Evolutionary conservation across 495 filamentous ascomycete genomes (phyloP).

Genomic region (Trichoderma erinaceum): DNA sequence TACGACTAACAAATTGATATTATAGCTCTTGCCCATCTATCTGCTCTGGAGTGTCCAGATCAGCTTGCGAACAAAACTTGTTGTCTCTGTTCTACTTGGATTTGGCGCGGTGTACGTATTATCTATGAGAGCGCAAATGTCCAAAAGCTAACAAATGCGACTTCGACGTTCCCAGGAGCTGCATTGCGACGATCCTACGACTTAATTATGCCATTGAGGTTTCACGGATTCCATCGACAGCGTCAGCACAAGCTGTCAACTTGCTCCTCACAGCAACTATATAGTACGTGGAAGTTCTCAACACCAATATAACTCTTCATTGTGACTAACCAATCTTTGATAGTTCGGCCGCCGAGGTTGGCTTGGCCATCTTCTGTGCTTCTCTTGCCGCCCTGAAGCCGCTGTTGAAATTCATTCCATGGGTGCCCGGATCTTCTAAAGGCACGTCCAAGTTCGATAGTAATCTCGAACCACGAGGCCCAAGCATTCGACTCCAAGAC

Average conservation of each 20-base stretch:
- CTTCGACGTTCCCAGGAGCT: neutral
- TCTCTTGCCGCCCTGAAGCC: conserved; percentile 20
- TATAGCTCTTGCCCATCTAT: conserved; percentile 21
- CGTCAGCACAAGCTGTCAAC: neutral
- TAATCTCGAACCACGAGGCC: neutral
- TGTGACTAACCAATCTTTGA: neutral
- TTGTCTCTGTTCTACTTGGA: conserved; percentile 22
- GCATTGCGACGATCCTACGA: conserved; percentile 1
- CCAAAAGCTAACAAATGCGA: neutral
- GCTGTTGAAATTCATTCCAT: conserved; percentile 20
- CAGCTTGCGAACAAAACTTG: conserved; percentile 24
- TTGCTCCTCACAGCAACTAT: neutral
- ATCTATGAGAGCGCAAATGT: neutral
- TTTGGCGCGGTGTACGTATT: conserved; percentile 23
- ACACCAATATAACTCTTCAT: neutral
- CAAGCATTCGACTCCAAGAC: conserved; percentile 1
- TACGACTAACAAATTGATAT: neutral
- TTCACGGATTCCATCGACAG: neutral
- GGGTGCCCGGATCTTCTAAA: neutral
- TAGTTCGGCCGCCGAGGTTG: conserved; percentile 21
- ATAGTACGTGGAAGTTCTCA: neutral
- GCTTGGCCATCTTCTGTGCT: conserved; percentile 20
- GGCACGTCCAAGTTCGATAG: neutral
- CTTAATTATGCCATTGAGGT: neutral
- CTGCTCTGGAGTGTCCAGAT: conserved; percentile 24